Evolutionary conservation across 352 stramenopile species (phyloP).

Genomic region (Phytophthora tentaculata): DNA sequence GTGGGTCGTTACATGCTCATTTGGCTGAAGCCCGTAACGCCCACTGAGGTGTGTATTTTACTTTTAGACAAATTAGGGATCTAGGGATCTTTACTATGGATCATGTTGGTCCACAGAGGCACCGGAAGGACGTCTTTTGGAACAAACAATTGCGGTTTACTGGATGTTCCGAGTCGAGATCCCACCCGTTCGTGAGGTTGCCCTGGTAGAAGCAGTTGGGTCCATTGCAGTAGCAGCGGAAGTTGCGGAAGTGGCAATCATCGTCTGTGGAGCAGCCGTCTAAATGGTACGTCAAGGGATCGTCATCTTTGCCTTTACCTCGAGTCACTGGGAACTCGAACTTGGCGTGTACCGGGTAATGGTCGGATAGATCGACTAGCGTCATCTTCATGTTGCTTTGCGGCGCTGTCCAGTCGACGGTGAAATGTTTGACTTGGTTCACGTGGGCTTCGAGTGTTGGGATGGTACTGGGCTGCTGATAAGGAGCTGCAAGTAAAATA

Average conservation of each 20-base stretch:
- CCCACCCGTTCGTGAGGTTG: constrained; percentile 54
- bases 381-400: constrained; percentile 62
- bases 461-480: constrained; percentile 62
- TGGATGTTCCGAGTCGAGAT: constrained; percentile 61
- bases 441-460: constrained; percentile 66
- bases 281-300: constrained; percentile 67
- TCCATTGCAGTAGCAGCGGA: constrained; percentile 79
- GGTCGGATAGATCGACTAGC: constrained; percentile 76
- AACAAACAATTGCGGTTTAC: constrained; percentile 82
- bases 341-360: constrained; percentile 76
- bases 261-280: constrained; percentile 76
- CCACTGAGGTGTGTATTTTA: constrained; percentile 11
- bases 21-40: not conserved
- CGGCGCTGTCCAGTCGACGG: constrained; percentile 67
- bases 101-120: constrained; percentile 75
- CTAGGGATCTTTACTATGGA: too few relatives aligned
- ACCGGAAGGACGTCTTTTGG: constrained; percentile 68
- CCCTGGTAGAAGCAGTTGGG: constrained; percentile 72
- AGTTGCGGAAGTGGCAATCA: constrained; percentile 73
- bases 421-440: constrained; percentile 63
- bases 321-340: constrained; percentile 69
- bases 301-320: constrained; percentile 49
- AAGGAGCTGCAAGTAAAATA: constrained; percentile 44
- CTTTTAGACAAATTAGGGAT: constrained; percentile 8
- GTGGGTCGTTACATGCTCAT: constrained; percentile 10